These are phyloP conservation scores for Saccharum officinarum DNA, from an alignment of 176 grass and related monocot genomes.

Conservation along the genomic window DNA sequence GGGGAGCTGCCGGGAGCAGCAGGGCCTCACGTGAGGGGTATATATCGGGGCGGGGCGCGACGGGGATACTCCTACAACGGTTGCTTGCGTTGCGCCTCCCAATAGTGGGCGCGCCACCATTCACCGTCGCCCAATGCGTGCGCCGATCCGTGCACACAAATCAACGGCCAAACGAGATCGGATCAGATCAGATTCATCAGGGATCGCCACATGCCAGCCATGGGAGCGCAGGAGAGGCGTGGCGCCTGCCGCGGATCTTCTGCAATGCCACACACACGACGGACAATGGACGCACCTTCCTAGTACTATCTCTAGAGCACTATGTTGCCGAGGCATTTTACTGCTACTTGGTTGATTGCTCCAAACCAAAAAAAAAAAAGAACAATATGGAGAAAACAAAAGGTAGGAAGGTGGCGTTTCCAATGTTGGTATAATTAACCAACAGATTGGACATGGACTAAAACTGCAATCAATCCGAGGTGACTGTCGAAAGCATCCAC, in stretches of 20 bases:
- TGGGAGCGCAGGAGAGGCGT: background rate
- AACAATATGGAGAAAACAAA: background rate
- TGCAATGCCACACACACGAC: background rate
- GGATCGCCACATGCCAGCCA: background rate
- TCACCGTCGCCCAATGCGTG: background rate
- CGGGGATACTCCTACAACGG: background rate
- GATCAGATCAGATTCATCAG: background rate
- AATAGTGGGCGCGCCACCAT: constrained; percentile 6
- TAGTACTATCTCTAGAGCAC: too few species aligned
- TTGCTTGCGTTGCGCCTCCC: background rate
- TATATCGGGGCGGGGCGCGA: constrained; percentile 19
- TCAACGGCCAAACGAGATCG: constrained; percentile 3
- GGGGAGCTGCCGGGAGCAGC: background rate
- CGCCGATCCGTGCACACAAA: constrained; percentile 8
- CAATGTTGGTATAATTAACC: background rate
- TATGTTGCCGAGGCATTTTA: background rate
- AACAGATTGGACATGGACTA: background rate
- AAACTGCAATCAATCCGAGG: background rate
- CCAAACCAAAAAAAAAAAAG: background rate
- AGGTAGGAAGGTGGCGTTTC: background rate
- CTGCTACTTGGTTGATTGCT: background rate
- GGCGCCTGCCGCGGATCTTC: constrained; percentile 1
- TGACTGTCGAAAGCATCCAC: background rate
- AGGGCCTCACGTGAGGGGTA: constrained; percentile 30
- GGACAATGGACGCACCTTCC: background rate